Conservation (phyloP, 2,329 filamentous ascomycete species). For the Aspergillus carbonarius region DNA sequence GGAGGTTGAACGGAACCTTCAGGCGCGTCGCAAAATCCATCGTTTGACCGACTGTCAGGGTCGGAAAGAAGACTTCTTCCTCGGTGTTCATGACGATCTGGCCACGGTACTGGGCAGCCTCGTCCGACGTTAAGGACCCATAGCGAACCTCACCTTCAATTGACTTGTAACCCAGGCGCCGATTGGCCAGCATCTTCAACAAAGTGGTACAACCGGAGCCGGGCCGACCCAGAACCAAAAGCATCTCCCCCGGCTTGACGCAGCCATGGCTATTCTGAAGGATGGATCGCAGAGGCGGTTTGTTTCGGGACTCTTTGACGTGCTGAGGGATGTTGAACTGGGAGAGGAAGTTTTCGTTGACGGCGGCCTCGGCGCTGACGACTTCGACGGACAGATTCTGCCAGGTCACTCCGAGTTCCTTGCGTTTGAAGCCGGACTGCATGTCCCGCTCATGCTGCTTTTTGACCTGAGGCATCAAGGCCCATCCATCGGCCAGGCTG, state of each 20-base stretch:
- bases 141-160: constrained; percentile 61
- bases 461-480: constrained; percentile 51
- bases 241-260: constrained; percentile 71
- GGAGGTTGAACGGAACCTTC: constrained; percentile 55
- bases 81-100: constrained; percentile 60
- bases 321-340: constrained; percentile 58
- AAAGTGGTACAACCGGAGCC: constrained; percentile 70
- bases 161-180: constrained; percentile 57
- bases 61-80: constrained; percentile 54
- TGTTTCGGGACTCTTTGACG: constrained; percentile 54
- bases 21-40: constrained; percentile 58
- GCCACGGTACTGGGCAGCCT: constrained; percentile 51
- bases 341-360: constrained; percentile 64
- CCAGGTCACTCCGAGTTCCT: constrained; percentile 64
- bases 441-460: constrained; percentile 45
- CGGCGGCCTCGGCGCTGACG: constrained; percentile 59
- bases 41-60: constrained; percentile 52
- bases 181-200: constrained; percentile 68
- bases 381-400: constrained; percentile 63
- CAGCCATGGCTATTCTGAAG: constrained; percentile 66
- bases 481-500: constrained; percentile 46
- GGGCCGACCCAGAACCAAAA: constrained; percentile 67
- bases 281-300: constrained; percentile 63
- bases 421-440: constrained; percentile 48
- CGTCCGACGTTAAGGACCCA: constrained; percentile 46